phyloP scores from a whole-genome alignment of 768 basidiomycete genomes.

The Trametes meyenii region DNA sequence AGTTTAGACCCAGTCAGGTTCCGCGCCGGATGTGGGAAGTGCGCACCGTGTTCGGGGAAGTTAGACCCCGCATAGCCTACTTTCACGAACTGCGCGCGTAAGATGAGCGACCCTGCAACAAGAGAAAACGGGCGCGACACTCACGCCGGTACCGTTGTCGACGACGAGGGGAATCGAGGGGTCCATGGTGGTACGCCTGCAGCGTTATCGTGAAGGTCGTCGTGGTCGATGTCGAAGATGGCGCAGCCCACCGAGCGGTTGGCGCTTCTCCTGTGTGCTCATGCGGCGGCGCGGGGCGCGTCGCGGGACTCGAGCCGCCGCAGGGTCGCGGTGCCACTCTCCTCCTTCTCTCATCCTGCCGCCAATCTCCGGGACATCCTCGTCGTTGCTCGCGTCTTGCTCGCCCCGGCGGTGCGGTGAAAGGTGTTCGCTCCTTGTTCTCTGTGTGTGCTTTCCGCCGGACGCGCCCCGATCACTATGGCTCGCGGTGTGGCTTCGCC shows the following conservation, averaged over 20 bases:
- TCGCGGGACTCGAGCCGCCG: slow-evolving; percentile 1
- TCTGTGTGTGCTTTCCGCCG: background rate
- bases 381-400: background rate
- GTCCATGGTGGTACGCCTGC: slow-evolving; percentile 34
- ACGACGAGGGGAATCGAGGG: slow-evolving; percentile 51
- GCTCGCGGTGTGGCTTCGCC: slow-evolving; percentile 43
- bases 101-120: slow-evolving; percentile 13
- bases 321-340: background rate
- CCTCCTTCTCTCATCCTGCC: background rate
- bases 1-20: background rate
- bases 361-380: background rate
- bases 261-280: background rate
- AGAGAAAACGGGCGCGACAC: slow-evolving; percentile 23
- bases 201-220: slow-evolving; percentile 14
- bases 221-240: slow-evolving; percentile 24
- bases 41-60: slow-evolving; percentile 61
- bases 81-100: slow-evolving; percentile 55
- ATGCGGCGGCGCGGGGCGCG: slow-evolving; percentile 1
- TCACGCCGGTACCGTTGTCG: slow-evolving; percentile 68
- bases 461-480: slow-evolving; percentile 32
- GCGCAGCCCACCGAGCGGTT: slow-evolving; percentile 8
- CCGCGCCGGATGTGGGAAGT: too few species aligned
- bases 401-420: background rate
- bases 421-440: background rate
- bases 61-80: slow-evolving; percentile 66